Evolutionary conservation across 768 basidiomycete species (phyloP).

Genomic region (Suillus cothurnatus): DNA sequence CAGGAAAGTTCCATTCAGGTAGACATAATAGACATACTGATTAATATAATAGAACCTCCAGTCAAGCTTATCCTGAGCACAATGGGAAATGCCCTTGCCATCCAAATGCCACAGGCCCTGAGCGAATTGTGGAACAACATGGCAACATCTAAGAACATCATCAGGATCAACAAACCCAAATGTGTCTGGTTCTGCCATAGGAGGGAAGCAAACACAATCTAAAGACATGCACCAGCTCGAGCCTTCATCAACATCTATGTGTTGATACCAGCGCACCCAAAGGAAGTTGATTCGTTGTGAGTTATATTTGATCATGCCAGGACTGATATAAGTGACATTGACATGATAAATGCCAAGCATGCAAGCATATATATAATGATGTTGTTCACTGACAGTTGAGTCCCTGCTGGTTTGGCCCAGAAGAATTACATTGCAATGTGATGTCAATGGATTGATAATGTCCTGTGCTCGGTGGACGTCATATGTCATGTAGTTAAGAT

Average conservation of each 20-base stretch:
- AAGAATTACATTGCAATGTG: slow-evolving; percentile 1
- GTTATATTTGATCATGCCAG: background rate
- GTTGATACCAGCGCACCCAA: slow-evolving; percentile 15
- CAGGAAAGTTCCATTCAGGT: no score
- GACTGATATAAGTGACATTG: slow-evolving; percentile 12
- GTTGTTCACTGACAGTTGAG: background rate
- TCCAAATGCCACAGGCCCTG: background rate
- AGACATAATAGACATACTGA: background rate
- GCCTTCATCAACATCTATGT: background rate
- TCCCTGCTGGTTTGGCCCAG: background rate
- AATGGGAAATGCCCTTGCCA: slow-evolving; percentile 1
- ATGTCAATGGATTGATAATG: slow-evolving; percentile 2
- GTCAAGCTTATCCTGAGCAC: slow-evolving; percentile 6
- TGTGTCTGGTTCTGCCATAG: background rate
- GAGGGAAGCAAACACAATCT: slow-evolving; percentile 1
- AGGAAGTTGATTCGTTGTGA: slow-evolving; percentile 8
- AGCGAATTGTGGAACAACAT: slow-evolving; percentile 13
- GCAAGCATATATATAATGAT: slow-evolving; percentile 6
- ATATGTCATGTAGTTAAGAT: slow-evolving; percentile 4
- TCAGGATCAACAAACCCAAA: slow-evolving; percentile 16
- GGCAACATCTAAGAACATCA: slow-evolving; percentile 10
- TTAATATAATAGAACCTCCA: slow-evolving; percentile 16
- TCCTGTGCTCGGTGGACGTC: slow-evolving; percentile 3
- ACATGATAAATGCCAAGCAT: slow-evolving; percentile 24
- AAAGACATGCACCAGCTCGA: background rate